Evolutionary conservation across 371 early-diverging fungal genomes (phyloP).

Genomic region (Mortierella sp.): DNA sequence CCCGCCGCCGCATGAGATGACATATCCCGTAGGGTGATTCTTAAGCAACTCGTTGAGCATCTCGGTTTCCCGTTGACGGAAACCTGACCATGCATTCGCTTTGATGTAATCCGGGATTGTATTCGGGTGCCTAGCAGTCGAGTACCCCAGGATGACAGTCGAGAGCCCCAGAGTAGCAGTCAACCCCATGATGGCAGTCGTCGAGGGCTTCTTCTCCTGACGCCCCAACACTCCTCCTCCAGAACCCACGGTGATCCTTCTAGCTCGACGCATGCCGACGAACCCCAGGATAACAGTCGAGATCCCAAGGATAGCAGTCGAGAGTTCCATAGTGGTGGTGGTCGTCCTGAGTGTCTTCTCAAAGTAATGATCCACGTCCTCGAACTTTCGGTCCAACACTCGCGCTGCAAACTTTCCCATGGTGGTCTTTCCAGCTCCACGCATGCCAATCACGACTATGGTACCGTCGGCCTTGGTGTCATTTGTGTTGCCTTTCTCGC

Average conservation of each 20-base stretch:
- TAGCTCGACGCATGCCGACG: too few species aligned
- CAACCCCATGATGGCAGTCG: too few species aligned
- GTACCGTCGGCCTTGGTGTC: constrained; percentile 57
- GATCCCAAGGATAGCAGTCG: too few species aligned
- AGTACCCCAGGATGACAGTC: too few species aligned
- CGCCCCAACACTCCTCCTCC: too few species aligned
- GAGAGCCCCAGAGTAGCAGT: too few species aligned
- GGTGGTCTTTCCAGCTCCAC: constrained; percentile 95
- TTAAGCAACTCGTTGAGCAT: constrained; percentile 67
- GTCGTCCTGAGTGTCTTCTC: constrained; percentile 73
- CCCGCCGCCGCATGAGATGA: constrained; percentile 96
- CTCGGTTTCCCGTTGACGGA: constrained; percentile 81
- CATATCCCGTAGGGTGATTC: constrained; percentile 61
- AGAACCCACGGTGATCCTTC: too few species aligned
- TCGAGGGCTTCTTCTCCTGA: too few species aligned
- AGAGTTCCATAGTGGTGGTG: too few species aligned
- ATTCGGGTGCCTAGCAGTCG: too few species aligned
- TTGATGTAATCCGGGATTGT: constrained; percentile 78
- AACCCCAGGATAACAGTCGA: too few species aligned
- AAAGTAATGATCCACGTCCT: constrained; percentile 91
- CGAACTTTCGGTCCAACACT: constrained; percentile 73
- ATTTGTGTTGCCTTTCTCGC: constrained; percentile 6
- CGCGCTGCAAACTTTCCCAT: constrained; percentile 82
- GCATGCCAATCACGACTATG: constrained; percentile 90
- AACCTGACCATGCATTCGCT: constrained; percentile 88